Conservation (phyloP, 164 flowering plant genomes). For the Sextonia rubra region DNA sequence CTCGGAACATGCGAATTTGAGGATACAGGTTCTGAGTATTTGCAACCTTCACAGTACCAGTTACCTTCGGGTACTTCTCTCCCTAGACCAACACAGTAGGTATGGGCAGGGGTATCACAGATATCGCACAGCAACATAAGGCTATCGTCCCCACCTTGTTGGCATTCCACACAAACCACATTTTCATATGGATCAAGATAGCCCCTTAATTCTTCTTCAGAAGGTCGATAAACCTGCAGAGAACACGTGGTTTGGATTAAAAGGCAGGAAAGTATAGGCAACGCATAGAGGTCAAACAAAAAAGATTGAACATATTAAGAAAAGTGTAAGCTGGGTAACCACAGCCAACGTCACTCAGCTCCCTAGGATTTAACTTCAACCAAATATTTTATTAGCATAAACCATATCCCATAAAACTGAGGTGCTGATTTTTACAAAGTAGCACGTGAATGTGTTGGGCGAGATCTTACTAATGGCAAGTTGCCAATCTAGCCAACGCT, state of each 20-base stretch:
- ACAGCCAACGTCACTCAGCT: background rate
- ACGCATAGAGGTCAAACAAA: background rate
- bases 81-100: conserved; percentile 95
- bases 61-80: conserved; percentile 94
- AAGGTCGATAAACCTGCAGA: conserved; percentile 84
- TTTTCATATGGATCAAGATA: conserved; percentile 87
- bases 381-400: background rate
- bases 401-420: too few relatives aligned
- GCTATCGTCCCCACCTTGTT: conserved; percentile 85
- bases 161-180: conserved; percentile 87
- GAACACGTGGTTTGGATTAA: conserved; percentile 6
- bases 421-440: too few relatives aligned
- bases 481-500: too few relatives aligned
- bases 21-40: conserved; percentile 53
- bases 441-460: too few relatives aligned
- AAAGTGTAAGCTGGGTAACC: background rate
- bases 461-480: too few relatives aligned
- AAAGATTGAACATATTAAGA: background rate
- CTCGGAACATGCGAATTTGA: conserved; percentile 38
- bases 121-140: conserved; percentile 94
- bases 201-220: conserved; percentile 90
- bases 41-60: conserved; percentile 94
- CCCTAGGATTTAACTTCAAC: background rate
- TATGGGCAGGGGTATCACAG: conserved; percentile 99
- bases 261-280: conserved; percentile 1